These are phyloP conservation scores for Allomyces javanicus DNA, from an alignment of 192 early-diverging fungal genomes.

Conservation along the genomic window DNA sequence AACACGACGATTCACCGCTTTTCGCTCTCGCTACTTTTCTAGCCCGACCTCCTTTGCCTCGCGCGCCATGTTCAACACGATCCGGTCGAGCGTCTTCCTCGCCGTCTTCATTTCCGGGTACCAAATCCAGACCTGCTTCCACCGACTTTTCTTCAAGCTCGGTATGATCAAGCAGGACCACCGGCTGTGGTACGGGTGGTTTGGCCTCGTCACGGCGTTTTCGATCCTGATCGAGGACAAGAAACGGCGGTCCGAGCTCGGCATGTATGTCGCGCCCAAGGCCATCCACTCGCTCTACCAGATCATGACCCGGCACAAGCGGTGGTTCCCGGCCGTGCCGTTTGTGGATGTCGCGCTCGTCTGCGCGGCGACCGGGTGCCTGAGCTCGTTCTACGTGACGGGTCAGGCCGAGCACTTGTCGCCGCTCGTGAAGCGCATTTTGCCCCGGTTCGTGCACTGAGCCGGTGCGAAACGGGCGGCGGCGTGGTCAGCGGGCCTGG, in stretches of 20 bases:
- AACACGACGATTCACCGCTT: not conserved
- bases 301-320: not conserved
- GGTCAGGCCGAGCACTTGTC: not conserved
- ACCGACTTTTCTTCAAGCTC: not conserved
- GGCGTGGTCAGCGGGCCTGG: too few species aligned
- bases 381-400: not conserved
- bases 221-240: conserved; percentile 3
- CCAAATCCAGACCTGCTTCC: not conserved
- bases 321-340: not conserved
- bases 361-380: not conserved
- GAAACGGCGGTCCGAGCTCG: conserved; percentile 1
- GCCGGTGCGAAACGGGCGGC: too few species aligned
- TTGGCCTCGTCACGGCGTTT: not conserved
- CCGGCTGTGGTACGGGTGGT: not conserved
- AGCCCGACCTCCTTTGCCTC: not conserved
- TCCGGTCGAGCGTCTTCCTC: not conserved
- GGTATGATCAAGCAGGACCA: not conserved
- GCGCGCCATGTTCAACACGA: not conserved
- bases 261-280: not conserved
- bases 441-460: too few species aligned
- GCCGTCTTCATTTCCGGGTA: not conserved
- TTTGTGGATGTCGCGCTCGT: not conserved
- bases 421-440: too few species aligned
- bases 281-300: not conserved
- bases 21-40: too few species aligned